Conservation (phyloP, 2,329 filamentous ascomycete species). For the Leptographium radiaticola region DNA sequence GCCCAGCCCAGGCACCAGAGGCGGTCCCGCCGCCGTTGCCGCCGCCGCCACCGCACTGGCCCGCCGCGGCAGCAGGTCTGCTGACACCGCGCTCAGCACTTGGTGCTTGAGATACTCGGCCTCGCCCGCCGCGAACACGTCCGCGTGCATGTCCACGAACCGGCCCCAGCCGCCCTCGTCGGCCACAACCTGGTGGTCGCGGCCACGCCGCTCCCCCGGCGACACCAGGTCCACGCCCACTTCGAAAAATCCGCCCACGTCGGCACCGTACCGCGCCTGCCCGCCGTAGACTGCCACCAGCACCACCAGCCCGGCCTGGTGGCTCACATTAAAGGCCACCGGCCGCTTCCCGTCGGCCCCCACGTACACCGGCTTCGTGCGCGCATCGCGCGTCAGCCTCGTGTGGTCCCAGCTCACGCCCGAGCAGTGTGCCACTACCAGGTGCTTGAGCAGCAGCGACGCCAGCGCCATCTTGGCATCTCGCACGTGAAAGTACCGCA, state of each 20-base stretch:
- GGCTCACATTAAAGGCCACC: conserved; percentile 61
- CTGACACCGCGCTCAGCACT: conserved; percentile 15
- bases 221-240: conserved; percentile 69
- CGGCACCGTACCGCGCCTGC: conserved; percentile 31
- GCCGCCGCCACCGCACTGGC: not conserved
- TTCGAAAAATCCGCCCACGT: conserved; percentile 21
- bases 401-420: conserved; percentile 48
- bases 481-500: conserved; percentile 50
- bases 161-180: conserved; percentile 40
- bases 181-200: conserved; percentile 43
- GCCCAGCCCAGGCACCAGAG: no score
- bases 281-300: conserved; percentile 40
- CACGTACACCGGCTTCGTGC: conserved; percentile 39
- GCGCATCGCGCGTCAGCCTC: conserved; percentile 39
- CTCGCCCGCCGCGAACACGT: conserved; percentile 55
- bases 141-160: conserved; percentile 60
- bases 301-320: conserved; percentile 64
- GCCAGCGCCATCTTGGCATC: conserved; percentile 65
- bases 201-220: conserved; percentile 53
- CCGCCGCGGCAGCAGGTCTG: not conserved
- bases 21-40: no score
- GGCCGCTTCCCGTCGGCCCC: conserved; percentile 19
- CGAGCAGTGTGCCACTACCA: conserved; percentile 42
- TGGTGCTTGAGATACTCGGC: conserved; percentile 44
- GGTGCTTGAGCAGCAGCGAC: conserved; percentile 62